Conservation (phyloP, 345 rosid species). For the Hibiscus mutabilis region DNA sequence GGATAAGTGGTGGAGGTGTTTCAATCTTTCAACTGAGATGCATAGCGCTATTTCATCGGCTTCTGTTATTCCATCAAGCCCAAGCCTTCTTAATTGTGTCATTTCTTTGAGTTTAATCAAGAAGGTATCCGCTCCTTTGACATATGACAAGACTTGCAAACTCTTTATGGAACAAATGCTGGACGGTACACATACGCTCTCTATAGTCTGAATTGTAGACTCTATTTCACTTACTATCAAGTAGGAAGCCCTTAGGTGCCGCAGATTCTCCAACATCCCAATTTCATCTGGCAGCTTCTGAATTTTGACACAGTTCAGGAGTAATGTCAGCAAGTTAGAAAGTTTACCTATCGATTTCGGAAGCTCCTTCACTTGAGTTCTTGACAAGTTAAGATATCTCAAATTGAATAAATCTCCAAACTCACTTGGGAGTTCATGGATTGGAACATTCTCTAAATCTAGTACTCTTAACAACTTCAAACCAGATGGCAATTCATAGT, state of each 20-base stretch:
- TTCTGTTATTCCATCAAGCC: conserved; percentile 14
- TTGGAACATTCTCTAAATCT: conserved; percentile 26
- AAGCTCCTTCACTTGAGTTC: conserved; percentile 26
- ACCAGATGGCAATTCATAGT: conserved; percentile 10
- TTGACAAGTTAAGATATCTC: conserved; percentile 28
- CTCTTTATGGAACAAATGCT: conserved; percentile 21
- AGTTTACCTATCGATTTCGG: conserved; percentile 27
- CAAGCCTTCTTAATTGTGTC: conserved; percentile 28
- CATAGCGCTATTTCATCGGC: conserved; percentile 28
- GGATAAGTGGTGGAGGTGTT: neutral
- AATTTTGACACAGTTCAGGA: conserved; percentile 10
- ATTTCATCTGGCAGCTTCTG: conserved; percentile 24
- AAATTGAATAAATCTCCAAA: conserved; percentile 28
- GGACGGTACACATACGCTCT: conserved; percentile 14
- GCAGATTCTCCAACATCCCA: conserved; percentile 20
- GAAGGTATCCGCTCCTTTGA: conserved; percentile 15
- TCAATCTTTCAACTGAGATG: neutral
- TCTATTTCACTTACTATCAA: neutral
- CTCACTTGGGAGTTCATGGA: conserved; percentile 21
- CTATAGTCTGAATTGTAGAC: neutral
- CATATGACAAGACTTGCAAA: conserved; percentile 24
- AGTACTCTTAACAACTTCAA: conserved; percentile 23
- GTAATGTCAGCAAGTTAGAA: conserved; percentile 23
- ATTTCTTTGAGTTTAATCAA: conserved; percentile 16
- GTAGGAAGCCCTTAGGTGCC: conserved; percentile 16